Conservation (phyloP, 2,329 filamentous ascomycete genomes). For the Rhynchosporium agropyri region DNA sequence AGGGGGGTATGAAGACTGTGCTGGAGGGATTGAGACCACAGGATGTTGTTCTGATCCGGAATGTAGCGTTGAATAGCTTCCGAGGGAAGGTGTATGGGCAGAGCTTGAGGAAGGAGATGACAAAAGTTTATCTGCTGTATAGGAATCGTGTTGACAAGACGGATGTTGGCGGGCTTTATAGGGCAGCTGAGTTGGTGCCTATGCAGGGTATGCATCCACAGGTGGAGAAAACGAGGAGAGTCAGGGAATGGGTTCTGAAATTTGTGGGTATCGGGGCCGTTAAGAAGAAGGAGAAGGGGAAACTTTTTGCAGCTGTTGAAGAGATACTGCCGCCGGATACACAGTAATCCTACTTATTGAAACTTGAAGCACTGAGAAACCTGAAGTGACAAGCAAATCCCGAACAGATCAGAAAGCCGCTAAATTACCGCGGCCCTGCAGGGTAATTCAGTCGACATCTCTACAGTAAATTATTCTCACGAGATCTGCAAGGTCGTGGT, state of each 20-base stretch:
- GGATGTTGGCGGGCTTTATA: constrained; percentile 61
- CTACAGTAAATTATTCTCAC: neutral
- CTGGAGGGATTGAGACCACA: constrained; percentile 60
- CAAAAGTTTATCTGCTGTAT: constrained; percentile 68
- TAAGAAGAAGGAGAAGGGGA: constrained; percentile 9
- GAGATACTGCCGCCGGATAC: constrained; percentile 32
- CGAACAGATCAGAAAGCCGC: too few species aligned
- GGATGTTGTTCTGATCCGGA: constrained; percentile 78
- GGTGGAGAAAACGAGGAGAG: constrained; percentile 63
- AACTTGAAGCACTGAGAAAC: too few species aligned
- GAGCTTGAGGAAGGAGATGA: constrained; percentile 72
- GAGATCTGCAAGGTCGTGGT: neutral
- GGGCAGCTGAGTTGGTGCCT: constrained; percentile 49
- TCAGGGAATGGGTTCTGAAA: constrained; percentile 73
- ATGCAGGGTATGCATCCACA: constrained; percentile 49
- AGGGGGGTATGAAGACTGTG: constrained; percentile 33
- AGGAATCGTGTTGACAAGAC: constrained; percentile 54
- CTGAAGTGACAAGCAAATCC: neutral
- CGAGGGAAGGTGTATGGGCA: constrained; percentile 80
- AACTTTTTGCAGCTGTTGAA: constrained; percentile 10
- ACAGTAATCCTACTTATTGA: constrained; percentile 19
- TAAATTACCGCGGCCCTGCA: too few species aligned
- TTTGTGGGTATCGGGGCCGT: constrained; percentile 58
- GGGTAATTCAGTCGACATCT: too few species aligned
- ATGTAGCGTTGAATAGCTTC: constrained; percentile 78